Evolutionary conservation across 148 eudicot genomes (phyloP), one percentile per base, ranked within the genome.

Genomic region (Spergularia bocconei): DNA sequence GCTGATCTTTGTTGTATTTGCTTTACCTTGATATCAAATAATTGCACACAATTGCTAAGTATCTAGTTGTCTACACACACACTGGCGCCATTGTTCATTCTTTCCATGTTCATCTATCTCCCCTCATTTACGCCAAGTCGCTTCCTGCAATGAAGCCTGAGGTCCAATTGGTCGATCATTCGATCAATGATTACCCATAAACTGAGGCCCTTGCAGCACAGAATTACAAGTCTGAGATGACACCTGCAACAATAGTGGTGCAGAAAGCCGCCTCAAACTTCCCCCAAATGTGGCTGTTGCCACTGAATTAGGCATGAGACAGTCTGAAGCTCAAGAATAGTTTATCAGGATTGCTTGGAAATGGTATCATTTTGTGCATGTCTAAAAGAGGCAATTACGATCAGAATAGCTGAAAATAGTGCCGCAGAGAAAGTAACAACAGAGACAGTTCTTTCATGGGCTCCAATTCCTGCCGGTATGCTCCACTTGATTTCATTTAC

Each of bases 361-460:
- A 51, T 73, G 55, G 48, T 63, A 67, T 73, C 54, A 10, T 63
- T 33, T 23, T 39, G 75, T 21, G 96, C 82, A 62, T 77, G 76
- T 48, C 21, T 72, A 54, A 90, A 47, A 53, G 97, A 82, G 65
- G 90, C 76, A 14, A 84, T 23, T 23, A 89, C 82, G 38, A 95
- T 88, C 33, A 76, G 77, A 54, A 85, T 13, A 54, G 92, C 87
- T 11, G 93, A 82, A 33, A 88, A 63, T 63, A 79, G 66, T 33
- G 98, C 97, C 16, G 86, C 77, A 11, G 82, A 64, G 62, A 90
- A 95, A 44, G 98, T 95, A 76, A 92, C 80, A 75, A 79, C 47
- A 57, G 88, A 87, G 23, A 95, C 98, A 20, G 79, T 54, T 67
- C 48, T 36, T 9, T 87, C 75, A 74, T 95, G 98, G 53, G 86